phyloP scores from a whole-genome alignment of 1,284 basidiomycete species.

The Cutaneotrichosporon sp. region DNA sequence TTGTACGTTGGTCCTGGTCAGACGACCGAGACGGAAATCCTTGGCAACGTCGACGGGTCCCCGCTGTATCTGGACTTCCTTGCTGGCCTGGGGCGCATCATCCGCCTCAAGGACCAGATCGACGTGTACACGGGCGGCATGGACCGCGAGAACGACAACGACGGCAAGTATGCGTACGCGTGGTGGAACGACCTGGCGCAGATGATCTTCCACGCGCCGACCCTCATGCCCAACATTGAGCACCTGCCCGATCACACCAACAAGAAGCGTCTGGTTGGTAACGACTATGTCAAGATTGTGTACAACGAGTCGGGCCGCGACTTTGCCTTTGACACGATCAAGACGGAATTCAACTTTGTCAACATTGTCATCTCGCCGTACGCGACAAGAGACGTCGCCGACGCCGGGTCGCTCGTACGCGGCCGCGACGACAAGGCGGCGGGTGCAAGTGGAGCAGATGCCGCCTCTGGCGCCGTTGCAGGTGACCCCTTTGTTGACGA shows the following conservation, averaged over 20 bases:
- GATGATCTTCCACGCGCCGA: slow-evolving; percentile 91
- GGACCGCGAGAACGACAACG: slow-evolving; percentile 76
- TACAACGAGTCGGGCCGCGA: slow-evolving; percentile 91
- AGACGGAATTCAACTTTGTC: slow-evolving; percentile 93
- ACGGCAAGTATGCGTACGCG: slow-evolving; percentile 81
- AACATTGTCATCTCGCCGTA: slow-evolving; percentile 96
- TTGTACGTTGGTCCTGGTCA: slow-evolving; percentile 94
- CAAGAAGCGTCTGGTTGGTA: slow-evolving; percentile 92
- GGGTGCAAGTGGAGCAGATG: no score
- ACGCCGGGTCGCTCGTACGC: slow-evolving; percentile 9
- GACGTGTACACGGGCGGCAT: slow-evolving; percentile 94
- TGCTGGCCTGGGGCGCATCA: slow-evolving; percentile 78
- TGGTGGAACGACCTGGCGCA: slow-evolving; percentile 99
- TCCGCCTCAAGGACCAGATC: slow-evolving; percentile 81
- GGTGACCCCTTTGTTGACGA: slow-evolving; percentile 13
- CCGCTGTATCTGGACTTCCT: slow-evolving; percentile 91
- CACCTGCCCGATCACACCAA: slow-evolving; percentile 64
- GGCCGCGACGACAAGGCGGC: background rate
- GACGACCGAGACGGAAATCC: slow-evolving; percentile 74
- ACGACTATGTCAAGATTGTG: slow-evolving; percentile 89
- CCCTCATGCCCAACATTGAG: slow-evolving; percentile 85
- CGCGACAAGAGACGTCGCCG: slow-evolving; percentile 61
- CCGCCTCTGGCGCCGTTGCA: background rate
- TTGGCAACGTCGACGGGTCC: slow-evolving; percentile 86
- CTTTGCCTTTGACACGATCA: slow-evolving; percentile 80